These are phyloP conservation scores for Omphalotus olearius DNA, from an alignment of 1,284 basidiomycete genomes.

Conservation along the genomic window DNA sequence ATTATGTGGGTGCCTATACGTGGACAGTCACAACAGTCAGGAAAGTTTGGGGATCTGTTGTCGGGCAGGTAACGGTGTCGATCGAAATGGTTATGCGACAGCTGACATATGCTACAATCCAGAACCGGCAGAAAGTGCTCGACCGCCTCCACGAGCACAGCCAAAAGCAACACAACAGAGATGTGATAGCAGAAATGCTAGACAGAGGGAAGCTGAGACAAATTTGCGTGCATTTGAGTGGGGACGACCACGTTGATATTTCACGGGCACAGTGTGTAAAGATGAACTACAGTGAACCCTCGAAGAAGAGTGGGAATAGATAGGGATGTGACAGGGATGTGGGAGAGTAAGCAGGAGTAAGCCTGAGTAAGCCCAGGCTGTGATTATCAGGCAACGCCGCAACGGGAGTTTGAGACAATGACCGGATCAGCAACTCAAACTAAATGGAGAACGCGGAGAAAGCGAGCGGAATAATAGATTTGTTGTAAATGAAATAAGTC, in stretches of 20 bases:
- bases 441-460: not conserved
- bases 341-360: no score
- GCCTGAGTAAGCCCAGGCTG: no score
- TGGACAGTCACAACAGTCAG: slow-evolving; percentile 29
- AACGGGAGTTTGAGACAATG: not conserved
- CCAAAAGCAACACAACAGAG: slow-evolving; percentile 20
- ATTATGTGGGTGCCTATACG: slow-evolving; percentile 39
- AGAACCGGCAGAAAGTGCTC: slow-evolving; percentile 18
- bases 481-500: not conserved
- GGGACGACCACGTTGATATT: slow-evolving; percentile 21
- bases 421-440: slow-evolving; percentile 4
- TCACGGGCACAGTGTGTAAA: slow-evolving; percentile 22
- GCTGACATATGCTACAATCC: no score
- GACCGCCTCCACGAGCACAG: slow-evolving; percentile 31
- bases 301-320: slow-evolving; percentile 1
- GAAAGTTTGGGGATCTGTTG: slow-evolving; percentile 34
- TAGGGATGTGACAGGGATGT: no score
- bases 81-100: no score
- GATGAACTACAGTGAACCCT: slow-evolving; percentile 17
- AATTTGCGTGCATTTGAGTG: slow-evolving; percentile 36
- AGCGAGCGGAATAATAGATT: not conserved
- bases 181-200: slow-evolving; percentile 28
- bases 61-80: slow-evolving; percentile 26
- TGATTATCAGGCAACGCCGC: not conserved
- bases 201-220: slow-evolving; percentile 32